Base-by-base conservation (phyloP, 2,329 filamentous ascomycete genomes). In the Colletotrichum sp. region DNA sequence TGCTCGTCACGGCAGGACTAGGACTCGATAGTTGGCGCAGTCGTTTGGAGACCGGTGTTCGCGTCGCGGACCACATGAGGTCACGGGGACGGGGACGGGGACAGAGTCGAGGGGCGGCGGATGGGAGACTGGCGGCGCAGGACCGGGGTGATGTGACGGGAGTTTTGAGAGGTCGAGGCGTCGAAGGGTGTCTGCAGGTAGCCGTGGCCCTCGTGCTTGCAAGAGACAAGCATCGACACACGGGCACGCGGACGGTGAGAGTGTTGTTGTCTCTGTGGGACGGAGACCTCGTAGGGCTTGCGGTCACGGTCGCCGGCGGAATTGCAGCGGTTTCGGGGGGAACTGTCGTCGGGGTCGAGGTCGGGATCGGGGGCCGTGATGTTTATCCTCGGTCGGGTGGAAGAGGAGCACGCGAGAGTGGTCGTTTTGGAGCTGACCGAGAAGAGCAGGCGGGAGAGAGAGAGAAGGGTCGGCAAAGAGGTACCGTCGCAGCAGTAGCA, bases 21-120 rank as follows among this genome's bases (percentile, higher is more conserved):
- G 62, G 69, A 72, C 57, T 77, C 71, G 78, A 78, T 78, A 79
- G 78, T 75, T 78, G 77, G 70, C 66, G 57, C 70, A 69, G 76
- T 62, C 75, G 74, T 76, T 59, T 76, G 65, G 76, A 76, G 76
- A 76, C 73, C 69, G 75, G 72, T 69, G 62, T 68, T 77, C 49
- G 69, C 66, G 72, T 78, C 73, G 69, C 69, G 72, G 77, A 71
- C 75, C 77, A 76, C 76, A 78, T 76, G 77, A 73, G 75, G 60
- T 76, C 74, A 75, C 74, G 71, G 71, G 60, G 39, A 77, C 70
- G 64, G 59, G 64, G 39, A 71, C 67, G 52, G 34, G 65, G 18
- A 62, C 36, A 70, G 71, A 49, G 70, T 67, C 16, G 62, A 49
- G 65, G 57, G 68, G 57, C 44, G 44, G 74, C 68, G 69, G 76